A percentile compares a stretch with the other conserved stretches of the same genome.
Conservation (phyloP, 192 early-diverging fungal genomes). For the Gamsiella multidivaricata region DNA sequence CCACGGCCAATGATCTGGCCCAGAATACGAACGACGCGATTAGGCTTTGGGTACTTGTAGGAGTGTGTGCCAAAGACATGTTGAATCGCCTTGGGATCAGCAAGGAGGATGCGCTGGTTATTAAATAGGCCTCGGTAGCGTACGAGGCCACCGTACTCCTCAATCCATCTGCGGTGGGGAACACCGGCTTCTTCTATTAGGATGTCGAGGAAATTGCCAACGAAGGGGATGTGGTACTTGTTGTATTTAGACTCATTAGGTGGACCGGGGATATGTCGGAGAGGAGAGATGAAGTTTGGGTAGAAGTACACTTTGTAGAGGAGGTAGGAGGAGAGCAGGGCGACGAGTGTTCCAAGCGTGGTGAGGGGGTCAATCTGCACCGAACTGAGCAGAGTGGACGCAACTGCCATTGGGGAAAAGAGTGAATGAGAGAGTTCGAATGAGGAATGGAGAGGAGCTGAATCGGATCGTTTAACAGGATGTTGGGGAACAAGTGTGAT, state of each 20-base stretch:
- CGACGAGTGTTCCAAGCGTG: constrained; percentile 7
- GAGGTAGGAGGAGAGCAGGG: constrained; percentile 39
- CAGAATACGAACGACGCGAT: constrained; percentile 27
- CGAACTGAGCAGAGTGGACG: constrained; percentile 11
- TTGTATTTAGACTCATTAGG: constrained; percentile 48
- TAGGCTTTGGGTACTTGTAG: constrained; percentile 62
- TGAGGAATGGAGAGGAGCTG: neutral
- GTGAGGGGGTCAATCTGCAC: constrained; percentile 16
- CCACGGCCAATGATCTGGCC: constrained; percentile 58
- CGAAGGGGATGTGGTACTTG: constrained; percentile 47
- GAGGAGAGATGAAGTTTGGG: constrained; percentile 53
- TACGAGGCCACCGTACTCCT: constrained; percentile 63
- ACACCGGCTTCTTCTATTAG: constrained; percentile 54
- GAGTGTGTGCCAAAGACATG: constrained; percentile 56
- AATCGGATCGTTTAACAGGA: too few species aligned
- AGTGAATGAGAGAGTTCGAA: neutral
- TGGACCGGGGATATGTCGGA: constrained; percentile 63
- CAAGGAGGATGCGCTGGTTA: constrained; percentile 48
- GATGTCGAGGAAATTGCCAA: constrained; percentile 61
- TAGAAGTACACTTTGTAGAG: constrained; percentile 53
- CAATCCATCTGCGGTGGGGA: constrained; percentile 59
- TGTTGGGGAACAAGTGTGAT: neutral
- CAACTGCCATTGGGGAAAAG: constrained; percentile 16
- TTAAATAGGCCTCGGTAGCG: constrained; percentile 60
- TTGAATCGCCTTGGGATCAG: constrained; percentile 61